phyloP scores from a whole-genome alignment of 2,329 filamentous ascomycete genomes.

The Diplodia mutila region DNA sequence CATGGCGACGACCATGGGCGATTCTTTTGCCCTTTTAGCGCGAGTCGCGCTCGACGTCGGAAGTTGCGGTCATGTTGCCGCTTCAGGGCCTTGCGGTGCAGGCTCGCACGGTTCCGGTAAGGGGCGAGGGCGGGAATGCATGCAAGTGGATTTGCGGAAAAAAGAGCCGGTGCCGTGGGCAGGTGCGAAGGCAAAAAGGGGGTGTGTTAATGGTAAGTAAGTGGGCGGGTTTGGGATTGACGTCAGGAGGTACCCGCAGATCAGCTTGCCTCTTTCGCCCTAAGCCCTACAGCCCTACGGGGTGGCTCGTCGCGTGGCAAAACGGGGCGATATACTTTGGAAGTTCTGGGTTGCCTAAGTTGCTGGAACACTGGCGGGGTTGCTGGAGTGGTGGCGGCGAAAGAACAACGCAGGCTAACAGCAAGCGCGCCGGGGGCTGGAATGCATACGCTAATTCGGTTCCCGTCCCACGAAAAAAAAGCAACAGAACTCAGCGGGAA shows the following conservation, averaged over 20 bases:
- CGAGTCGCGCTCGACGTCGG: constrained; percentile 15
- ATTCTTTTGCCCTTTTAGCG: too few species aligned
- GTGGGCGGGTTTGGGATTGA: not conserved
- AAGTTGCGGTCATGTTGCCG: constrained; percentile 10
- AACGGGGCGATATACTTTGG: too few species aligned
- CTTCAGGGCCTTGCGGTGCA: not conserved
- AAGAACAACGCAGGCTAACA: not conserved
- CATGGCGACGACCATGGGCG: too few species aligned
- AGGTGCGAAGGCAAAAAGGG: not conserved
- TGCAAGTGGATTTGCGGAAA: not conserved
- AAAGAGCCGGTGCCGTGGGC: not conserved
- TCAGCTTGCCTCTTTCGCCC: not conserved
- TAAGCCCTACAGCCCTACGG: constrained; percentile 22
- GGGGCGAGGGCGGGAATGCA: not conserved
- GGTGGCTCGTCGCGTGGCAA: constrained; percentile 1
- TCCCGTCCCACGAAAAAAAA: too few species aligned
- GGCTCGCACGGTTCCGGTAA: not conserved
- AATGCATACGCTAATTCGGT: not conserved
- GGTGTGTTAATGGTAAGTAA: too few species aligned
- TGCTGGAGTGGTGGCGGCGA: not conserved
- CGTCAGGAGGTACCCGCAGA: not conserved
- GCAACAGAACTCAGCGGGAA: not conserved
- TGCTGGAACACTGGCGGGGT: not conserved
- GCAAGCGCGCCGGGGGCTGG: not conserved
- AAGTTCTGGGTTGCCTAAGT: too few species aligned